Evolutionary conservation across 2,329 filamentous ascomycete species (phyloP).

Genomic region (Talaromyces sp.): DNA sequence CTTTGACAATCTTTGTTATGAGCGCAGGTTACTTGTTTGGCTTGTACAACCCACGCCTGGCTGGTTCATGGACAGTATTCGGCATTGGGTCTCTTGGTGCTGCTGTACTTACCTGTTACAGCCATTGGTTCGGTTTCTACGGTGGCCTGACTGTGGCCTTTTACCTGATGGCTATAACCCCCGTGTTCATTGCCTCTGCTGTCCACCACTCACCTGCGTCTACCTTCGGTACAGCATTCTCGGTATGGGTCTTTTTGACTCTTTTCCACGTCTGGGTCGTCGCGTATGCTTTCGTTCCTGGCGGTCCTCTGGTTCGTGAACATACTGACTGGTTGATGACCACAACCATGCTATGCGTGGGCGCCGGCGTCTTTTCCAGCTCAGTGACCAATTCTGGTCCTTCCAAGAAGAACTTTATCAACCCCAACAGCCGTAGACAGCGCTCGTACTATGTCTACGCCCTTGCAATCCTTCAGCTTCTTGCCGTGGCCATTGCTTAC

Average conservation of each 20-base stretch:
- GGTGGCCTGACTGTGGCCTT: constrained; percentile 69
- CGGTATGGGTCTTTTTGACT: constrained; percentile 88
- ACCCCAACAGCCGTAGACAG: constrained; percentile 43
- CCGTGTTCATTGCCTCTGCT: constrained; percentile 69
- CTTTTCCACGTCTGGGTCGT: constrained; percentile 99
- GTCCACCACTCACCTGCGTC: constrained; percentile 69
- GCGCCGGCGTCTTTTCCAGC: constrained; percentile 72
- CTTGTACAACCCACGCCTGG: constrained; percentile 64
- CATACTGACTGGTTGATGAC: constrained; percentile 95
- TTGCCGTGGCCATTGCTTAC: constrained; percentile 76
- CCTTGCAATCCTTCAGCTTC: constrained; percentile 69
- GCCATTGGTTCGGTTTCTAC: constrained; percentile 84
- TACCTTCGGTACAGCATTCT: constrained; percentile 82
- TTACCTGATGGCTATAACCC: constrained; percentile 76
- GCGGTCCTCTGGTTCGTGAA: constrained; percentile 85
- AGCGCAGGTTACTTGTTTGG: constrained; percentile 71
- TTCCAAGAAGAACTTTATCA: constrained; percentile 36
- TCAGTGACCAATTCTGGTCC: constrained; percentile 50
- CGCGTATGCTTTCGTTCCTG: constrained; percentile 95
- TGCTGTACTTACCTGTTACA: constrained; percentile 67
- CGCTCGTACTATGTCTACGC: constrained; percentile 66
- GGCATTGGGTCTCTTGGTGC: constrained; percentile 75
- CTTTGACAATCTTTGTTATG: constrained; percentile 82
- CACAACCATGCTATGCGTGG: constrained; percentile 76
- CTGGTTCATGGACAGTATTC: constrained; percentile 73